Base-by-base conservation (phyloP, 306 rosid genomes). In the Hylodesmum podocarpum region DNA sequence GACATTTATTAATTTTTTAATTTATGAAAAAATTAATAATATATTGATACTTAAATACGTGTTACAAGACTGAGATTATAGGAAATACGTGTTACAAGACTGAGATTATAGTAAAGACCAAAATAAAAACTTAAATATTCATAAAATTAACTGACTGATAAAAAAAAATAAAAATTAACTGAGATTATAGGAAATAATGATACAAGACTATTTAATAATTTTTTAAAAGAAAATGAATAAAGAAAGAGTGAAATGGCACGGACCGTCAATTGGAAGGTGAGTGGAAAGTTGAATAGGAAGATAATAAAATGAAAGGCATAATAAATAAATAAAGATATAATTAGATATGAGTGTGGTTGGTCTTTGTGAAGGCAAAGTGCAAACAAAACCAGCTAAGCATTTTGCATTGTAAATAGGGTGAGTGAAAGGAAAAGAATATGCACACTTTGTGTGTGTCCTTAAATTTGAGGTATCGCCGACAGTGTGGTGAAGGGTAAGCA, bases 181-280 rank as follows among this genome's bases (percentile, higher is more conserved):
- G n/a, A n/a, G n/a, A n/a, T n/a, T n/a, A n/a, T n/a, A n/a, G n/a
- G n/a, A n/a, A n/a, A n/a, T n/a, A n/a, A n/a, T n/a, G n/a, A n/a
- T n/a, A n/a, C n/a, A n/a, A n/a, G n/a, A n/a, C n/a, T n/a, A n/a
- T n/a, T n/a, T n/a, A n/a, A n/a, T n/a, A n/a, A n/a, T n/a, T n/a
- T n/a, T n/a, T n/a, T n/a, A n/a, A n/a, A n/a, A n/a, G n/a, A n/a
- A n/a, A 67, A 11, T 55, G 69, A 70, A 59, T 19, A 62, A 57
- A 53, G 36, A 75, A 82, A 61, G 75, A 59, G 15, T 21, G 50
- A 54, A 66, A 55, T n/a, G 54, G 64, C 68, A 84, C 66, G 39
- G 81, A 78, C 70, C 76, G 76, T 66, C 70, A 78, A 64, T 73
- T 83, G 88, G 98, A 91, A 91, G 88, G 95, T 88, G 87, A 54